Evolutionary conservation across 495 filamentous ascomycete species (phyloP).

Genomic region (Darksidea phi): DNA sequence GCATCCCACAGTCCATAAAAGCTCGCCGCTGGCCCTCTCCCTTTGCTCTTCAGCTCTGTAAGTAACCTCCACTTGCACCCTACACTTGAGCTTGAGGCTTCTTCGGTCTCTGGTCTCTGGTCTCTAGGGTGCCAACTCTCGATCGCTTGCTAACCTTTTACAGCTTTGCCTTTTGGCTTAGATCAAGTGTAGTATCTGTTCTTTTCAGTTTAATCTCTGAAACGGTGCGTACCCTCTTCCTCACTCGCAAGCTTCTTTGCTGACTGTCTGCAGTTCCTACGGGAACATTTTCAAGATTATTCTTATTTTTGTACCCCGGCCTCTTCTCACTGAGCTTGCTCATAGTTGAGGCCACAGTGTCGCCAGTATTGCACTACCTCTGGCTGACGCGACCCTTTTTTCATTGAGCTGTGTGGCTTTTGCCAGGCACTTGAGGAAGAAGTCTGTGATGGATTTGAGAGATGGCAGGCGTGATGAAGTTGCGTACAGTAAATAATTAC

Average conservation of each 20-base stretch:
- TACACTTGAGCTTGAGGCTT: too few relatives aligned
- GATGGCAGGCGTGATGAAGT: too few relatives aligned
- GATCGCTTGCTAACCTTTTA: not conserved
- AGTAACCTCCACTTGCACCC: too few relatives aligned
- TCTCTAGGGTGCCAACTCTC: too few relatives aligned
- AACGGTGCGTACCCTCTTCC: not conserved
- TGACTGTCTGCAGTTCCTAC: slow-evolving; percentile 10
- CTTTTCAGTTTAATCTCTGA: slow-evolving; percentile 69
- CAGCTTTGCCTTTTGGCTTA: slow-evolving; percentile 70
- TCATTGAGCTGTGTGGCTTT: slow-evolving; percentile 13
- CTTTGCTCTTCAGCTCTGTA: too few relatives aligned
- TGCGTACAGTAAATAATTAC: too few relatives aligned
- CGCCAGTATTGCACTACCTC: too few relatives aligned
- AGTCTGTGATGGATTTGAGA: too few relatives aligned
- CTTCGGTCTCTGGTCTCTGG: too few relatives aligned
- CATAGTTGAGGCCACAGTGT: slow-evolving; percentile 3
- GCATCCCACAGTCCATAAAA: too few relatives aligned
- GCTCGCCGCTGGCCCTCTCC: too few relatives aligned
- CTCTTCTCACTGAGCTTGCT: slow-evolving; percentile 10
- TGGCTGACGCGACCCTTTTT: slow-evolving; percentile 14
- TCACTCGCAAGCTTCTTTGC: not conserved
- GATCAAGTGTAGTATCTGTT: slow-evolving; percentile 99
- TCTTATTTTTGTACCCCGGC: slow-evolving; percentile 10
- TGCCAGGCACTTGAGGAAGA: slow-evolving; percentile 13
- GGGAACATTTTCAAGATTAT: slow-evolving; percentile 10